phyloP scores from a whole-genome alignment of 2,329 filamentous ascomycete species.

The Epicoccum sorghinum region DNA sequence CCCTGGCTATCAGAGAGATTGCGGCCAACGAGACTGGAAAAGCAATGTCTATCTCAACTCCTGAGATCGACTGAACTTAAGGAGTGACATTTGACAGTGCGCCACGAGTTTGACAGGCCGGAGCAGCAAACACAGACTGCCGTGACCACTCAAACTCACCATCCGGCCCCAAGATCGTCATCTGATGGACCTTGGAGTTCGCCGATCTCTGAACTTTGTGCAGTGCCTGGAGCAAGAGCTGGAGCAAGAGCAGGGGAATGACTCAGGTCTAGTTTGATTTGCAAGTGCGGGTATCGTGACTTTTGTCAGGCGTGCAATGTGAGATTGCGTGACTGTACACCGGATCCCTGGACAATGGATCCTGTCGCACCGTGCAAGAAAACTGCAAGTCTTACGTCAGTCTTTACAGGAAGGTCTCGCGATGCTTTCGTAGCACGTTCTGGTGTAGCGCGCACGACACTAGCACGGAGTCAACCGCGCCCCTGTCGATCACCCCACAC shows the following conservation, averaged over 20 bases:
- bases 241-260: background rate
- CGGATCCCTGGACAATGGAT: background rate
- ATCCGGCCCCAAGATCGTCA: too few species aligned
- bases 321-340: background rate
- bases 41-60: too few species aligned
- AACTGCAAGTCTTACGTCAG: background rate
- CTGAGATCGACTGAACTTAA: too few species aligned
- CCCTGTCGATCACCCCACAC: constrained; percentile 15
- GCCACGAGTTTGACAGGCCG: too few species aligned
- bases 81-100: too few species aligned
- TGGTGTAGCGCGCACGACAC: constrained; percentile 1
- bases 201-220: too few species aligned
- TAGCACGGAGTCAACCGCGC: constrained; percentile 1
- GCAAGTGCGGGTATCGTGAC: background rate
- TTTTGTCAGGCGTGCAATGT: background rate
- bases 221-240: too few species aligned
- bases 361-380: background rate
- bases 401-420: background rate
- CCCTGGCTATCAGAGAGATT: too few species aligned
- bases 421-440: background rate
- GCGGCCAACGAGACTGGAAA: too few species aligned
- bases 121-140: too few species aligned
- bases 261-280: background rate
- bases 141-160: too few species aligned
- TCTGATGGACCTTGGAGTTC: too few species aligned